phyloP scores from a whole-genome alignment of 2,329 filamentous ascomycete genomes.

The Beauveria asiatica region DNA sequence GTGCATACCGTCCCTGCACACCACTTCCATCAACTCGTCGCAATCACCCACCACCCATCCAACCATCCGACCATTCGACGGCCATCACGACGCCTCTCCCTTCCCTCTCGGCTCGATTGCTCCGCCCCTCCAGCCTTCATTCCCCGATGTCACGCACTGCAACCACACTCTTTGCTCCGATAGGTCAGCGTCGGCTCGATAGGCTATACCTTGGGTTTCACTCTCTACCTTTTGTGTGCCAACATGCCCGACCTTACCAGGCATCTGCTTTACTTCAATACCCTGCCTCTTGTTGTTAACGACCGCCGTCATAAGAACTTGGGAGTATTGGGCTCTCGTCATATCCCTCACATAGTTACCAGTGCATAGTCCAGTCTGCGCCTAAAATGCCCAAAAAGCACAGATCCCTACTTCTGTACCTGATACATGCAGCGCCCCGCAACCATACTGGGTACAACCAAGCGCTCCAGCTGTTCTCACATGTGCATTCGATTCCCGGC shows the following conservation, averaged over 20 bases:
- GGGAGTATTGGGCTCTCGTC: neutral
- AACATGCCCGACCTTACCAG: neutral
- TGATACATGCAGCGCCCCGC: neutral
- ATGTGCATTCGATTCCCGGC: too few relatives aligned
- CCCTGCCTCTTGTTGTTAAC: too few relatives aligned
- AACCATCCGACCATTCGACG: neutral
- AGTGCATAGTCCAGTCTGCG: neutral
- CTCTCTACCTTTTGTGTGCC: neutral
- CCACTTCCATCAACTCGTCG: neutral
- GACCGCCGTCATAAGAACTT: neutral
- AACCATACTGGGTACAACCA: neutral
- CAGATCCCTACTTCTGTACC: neutral
- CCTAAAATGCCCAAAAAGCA: neutral
- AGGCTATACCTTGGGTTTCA: neutral
- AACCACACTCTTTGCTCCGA: neutral
- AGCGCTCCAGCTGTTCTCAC: neutral
- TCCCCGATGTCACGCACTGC: neutral
- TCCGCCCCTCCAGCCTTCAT: slow-evolving; percentile 3
- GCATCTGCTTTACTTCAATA: too few relatives aligned
- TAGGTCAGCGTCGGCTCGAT: neutral
- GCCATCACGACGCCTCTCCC: neutral
- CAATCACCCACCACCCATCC: neutral
- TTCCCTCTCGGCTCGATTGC: neutral
- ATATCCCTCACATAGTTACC: neutral
- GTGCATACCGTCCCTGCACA: neutral